A percentile compares a stretch with the other conserved stretches of the same genome.
These are phyloP conservation scores for Bipolaris victoriae DNA, from an alignment of 2,329 filamentous ascomycete species.

Conservation along the genomic window DNA sequence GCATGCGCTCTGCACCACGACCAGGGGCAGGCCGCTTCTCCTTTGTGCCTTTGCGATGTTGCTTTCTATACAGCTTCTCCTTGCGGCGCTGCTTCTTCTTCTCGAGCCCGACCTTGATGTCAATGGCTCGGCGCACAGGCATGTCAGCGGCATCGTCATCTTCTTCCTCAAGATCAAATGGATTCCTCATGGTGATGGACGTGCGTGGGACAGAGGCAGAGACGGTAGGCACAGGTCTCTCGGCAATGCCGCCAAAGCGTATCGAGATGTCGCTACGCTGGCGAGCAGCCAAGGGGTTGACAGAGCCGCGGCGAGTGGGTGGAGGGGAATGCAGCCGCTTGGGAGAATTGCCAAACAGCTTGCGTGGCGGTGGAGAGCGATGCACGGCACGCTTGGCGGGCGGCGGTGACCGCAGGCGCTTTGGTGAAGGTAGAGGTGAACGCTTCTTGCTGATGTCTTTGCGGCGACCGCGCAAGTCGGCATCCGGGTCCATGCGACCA, in stretches of 20 bases:
- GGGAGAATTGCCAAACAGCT: constrained; percentile 74
- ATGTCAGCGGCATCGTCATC: constrained; percentile 52
- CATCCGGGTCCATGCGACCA: constrained; percentile 72
- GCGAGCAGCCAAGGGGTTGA: constrained; percentile 38
- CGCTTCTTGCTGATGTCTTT: constrained; percentile 41
- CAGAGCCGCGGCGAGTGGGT: constrained; percentile 59
- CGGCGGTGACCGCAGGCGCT: constrained; percentile 63
- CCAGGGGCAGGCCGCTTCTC: constrained; percentile 73
- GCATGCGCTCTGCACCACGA: constrained; percentile 91
- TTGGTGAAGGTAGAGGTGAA: constrained; percentile 64
- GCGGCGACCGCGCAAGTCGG: constrained; percentile 51
- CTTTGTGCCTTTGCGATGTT: constrained; percentile 80
- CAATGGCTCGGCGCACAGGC: constrained; percentile 89
- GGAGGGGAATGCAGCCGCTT: constrained; percentile 60
- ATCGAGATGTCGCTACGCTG: constrained; percentile 49
- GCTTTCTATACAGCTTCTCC: constrained; percentile 90
- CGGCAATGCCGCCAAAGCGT: constrained; percentile 61
- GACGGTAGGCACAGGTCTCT: constrained; percentile 71
- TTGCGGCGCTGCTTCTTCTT: constrained; percentile 90
- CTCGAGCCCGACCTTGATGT: constrained; percentile 90
- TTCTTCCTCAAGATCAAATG: constrained; percentile 46
- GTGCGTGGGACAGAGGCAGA: constrained; percentile 88
- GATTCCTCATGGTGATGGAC: constrained; percentile 57
- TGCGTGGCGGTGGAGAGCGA: constrained; percentile 54
- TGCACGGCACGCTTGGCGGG: constrained; percentile 45